Base-by-base conservation (phyloP, 1,284 basidiomycete genomes). In the Leccinum fuscescens region DNA sequence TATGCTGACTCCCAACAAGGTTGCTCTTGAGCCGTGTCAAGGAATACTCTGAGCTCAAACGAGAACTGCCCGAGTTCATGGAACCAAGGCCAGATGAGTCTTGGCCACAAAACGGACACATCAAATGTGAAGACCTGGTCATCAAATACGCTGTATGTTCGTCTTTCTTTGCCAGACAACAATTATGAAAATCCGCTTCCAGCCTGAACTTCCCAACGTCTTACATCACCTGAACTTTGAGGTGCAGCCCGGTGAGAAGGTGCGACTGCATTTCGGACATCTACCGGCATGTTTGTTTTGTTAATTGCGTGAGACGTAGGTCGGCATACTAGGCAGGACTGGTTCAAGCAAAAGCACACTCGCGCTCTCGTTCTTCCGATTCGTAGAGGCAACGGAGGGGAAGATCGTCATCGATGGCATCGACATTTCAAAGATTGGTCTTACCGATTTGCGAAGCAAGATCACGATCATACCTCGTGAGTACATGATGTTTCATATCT, bases 361-460 rank as follows among this genome's bases (percentile, higher is more conserved):
- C 15, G 94, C 94, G 0, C 79, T 97, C 27, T 92, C 91, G 20
- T 94, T 98, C 80, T 98, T 98, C 88, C 87, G 97, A 56, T 96
- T 97, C 69, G 93, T 96, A 22, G 94, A 97, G 69, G 90, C 94
- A 0, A 86, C 87, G 0, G 82, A 88, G 68, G 94, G 94, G 2
- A 78, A 80, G 5, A 98, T 99, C 60, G 59, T 88, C 20, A 85
- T 99, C 54, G 96, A 98, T 74, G 92, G 84, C n/a, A 67, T 96
- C 24, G 92, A 97, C 67, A 95, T 95, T 58, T 80, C 91, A 39
- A 83, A 84, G 65, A 85, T 98, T 62, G 94, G 94, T n/a, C 78
- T 97, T 37, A 89, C 90, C 0, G 94, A 96, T 73, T 81, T 99
- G 58, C 84, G 96, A 48, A 86, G 86, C 73, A 85, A 80, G 60